Percentiles rank a stretch among this genome's conserved stretches.
Evolutionary conservation across 192 early-diverging fungal genomes (phyloP).

Genomic region (Coemansia sp.): DNA sequence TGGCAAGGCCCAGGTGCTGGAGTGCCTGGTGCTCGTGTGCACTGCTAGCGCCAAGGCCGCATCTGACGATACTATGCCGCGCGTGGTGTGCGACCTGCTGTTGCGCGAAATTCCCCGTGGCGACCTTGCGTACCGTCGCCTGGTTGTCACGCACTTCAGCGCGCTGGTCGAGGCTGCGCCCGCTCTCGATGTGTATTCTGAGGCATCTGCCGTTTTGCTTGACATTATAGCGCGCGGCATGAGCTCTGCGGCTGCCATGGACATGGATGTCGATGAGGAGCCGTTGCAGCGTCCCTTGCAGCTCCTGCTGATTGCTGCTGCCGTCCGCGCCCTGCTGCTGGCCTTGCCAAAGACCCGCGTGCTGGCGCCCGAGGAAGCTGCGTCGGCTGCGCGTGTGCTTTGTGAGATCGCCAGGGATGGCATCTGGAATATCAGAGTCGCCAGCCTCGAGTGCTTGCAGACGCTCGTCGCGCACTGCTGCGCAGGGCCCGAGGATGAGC

Average conservation of each 20-base stretch:
- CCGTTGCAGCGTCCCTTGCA: constrained; percentile 36
- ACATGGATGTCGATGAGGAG: constrained; percentile 12
- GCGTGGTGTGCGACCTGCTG: constrained; percentile 24
- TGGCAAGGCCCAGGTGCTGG: constrained; percentile 48
- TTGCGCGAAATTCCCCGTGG: constrained; percentile 29
- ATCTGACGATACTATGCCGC: background rate
- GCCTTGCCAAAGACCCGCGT: constrained; percentile 13
- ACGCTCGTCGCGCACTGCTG: constrained; percentile 55
- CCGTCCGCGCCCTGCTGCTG: constrained; percentile 27
- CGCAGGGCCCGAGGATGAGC: too few relatives aligned
- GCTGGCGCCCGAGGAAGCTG: constrained; percentile 49
- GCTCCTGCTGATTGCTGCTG: constrained; percentile 38
- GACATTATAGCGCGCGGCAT: constrained; percentile 5
- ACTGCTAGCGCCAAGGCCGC: background rate
- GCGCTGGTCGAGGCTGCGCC: constrained; percentile 13
- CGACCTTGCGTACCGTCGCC: constrained; percentile 28
- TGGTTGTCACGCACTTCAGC: constrained; percentile 21
- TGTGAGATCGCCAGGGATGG: constrained; percentile 61
- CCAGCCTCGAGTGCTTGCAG: constrained; percentile 69
- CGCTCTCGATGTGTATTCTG: constrained; percentile 19
- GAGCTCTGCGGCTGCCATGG: constrained; percentile 8
- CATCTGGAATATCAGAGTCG: constrained; percentile 84
- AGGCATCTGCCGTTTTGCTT: constrained; percentile 12
- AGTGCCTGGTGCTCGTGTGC: constrained; percentile 35
- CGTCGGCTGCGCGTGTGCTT: constrained; percentile 50